Conservation (phyloP, 345 rosid genomes). For the Corchorus olitorius region DNA sequence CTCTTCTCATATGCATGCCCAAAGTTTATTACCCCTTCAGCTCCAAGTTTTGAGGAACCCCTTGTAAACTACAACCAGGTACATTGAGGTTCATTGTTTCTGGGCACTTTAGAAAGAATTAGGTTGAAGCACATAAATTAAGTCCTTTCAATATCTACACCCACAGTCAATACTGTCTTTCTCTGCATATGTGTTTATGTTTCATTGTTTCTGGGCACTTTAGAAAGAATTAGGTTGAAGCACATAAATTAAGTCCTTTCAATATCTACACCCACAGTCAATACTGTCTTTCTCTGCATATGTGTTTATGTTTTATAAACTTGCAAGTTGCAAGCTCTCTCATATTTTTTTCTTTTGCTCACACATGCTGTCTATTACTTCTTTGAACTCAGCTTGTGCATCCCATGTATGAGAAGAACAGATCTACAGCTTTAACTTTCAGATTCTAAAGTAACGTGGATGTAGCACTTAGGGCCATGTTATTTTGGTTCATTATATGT, state of each 20-base stretch:
- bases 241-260: background rate
- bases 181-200: background rate
- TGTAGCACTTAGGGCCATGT: background rate
- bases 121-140: background rate
- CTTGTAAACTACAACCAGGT: constrained; percentile 97
- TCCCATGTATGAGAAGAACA: background rate
- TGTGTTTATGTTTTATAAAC: background rate
- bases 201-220: background rate
- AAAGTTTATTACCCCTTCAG: constrained; percentile 93
- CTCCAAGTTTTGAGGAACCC: constrained; percentile 94
- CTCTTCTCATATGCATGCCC: constrained; percentile 99
- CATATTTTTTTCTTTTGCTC: background rate
- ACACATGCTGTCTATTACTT: background rate
- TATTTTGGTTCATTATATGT: background rate
- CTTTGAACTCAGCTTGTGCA: background rate
- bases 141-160: background rate
- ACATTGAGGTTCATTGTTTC: background rate
- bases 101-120: background rate
- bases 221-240: constrained; percentile 3
- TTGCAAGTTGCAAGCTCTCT: background rate
- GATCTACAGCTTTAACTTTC: background rate
- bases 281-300: background rate
- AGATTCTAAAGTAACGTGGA: background rate
- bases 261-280: background rate
- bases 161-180: background rate